phyloP scores from a whole-genome alignment of 495 filamentous ascomycete species.

The Penicillium egyptiacum region DNA sequence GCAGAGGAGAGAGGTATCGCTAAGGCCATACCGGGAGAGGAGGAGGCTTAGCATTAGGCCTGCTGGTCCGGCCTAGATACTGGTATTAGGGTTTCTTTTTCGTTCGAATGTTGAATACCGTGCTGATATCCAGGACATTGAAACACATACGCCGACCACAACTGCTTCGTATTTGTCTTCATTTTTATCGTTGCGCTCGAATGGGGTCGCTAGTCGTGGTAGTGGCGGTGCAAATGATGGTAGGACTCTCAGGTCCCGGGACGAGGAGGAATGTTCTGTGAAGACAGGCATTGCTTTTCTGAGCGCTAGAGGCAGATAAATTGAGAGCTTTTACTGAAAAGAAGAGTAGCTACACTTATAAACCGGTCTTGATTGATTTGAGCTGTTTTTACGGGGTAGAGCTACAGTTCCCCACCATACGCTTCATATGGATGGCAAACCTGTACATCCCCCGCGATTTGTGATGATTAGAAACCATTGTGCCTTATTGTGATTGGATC shows the following conservation, averaged over 20 bases:
- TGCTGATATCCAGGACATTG: neutral
- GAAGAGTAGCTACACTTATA: neutral
- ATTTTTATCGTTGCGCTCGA: constrained; percentile 12
- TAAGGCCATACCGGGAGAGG: constrained; percentile 37
- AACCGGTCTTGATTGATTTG: neutral
- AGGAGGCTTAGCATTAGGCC: constrained; percentile 35
- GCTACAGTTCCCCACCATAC: neutral
- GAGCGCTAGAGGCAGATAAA: neutral
- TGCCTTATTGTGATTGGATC: neutral
- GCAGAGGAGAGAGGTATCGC: constrained; percentile 28
- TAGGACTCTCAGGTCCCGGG: constrained; percentile 24
- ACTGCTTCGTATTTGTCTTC: constrained; percentile 5
- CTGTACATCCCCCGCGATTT: neutral
- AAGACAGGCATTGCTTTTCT: constrained; percentile 34
- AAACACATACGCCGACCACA: neutral
- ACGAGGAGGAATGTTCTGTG: constrained; percentile 25
- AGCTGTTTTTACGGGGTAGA: neutral
- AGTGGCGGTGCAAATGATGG: constrained; percentile 25
- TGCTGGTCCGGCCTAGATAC: constrained; percentile 31
- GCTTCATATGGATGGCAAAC: neutral
- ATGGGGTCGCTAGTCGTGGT: constrained; percentile 23
- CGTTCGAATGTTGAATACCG: neutral
- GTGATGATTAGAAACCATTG: neutral
- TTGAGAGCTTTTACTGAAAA: neutral
- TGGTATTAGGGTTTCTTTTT: neutral